Evolutionary conservation across 352 stramenopile genomes (phyloP).

Genomic region (Ophiocytium majus): DNA sequence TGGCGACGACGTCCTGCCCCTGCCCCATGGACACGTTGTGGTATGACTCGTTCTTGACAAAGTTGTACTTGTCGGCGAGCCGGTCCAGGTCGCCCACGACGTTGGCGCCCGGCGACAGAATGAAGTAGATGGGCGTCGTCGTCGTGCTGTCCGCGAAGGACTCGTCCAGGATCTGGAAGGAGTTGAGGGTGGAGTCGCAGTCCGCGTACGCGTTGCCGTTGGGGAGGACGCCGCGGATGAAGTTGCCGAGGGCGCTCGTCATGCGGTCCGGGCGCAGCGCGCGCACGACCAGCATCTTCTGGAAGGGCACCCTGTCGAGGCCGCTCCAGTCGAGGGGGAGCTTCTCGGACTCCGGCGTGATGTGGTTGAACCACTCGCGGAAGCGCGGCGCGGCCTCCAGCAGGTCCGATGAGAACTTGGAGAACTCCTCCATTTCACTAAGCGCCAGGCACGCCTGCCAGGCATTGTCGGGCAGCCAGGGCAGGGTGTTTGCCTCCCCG

Average conservation of each 20-base stretch:
- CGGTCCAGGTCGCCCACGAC: constrained; percentile 90
- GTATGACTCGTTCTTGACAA: constrained; percentile 91
- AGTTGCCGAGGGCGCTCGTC: constrained; percentile 87
- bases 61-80: constrained; percentile 87
- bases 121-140: constrained; percentile 93
- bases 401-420: constrained; percentile 91
- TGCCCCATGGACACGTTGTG: constrained; percentile 97
- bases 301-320: constrained; percentile 74
- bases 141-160: constrained; percentile 88
- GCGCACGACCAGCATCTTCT: constrained; percentile 92
- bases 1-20: constrained; percentile 87
- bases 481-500: constrained; percentile 64
- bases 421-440: constrained; percentile 88
- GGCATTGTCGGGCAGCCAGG: constrained; percentile 85
- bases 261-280: constrained; percentile 88
- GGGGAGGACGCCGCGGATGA: constrained; percentile 85
- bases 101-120: constrained; percentile 89
- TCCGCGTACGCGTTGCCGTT: constrained; percentile 89
- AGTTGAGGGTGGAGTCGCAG: constrained; percentile 91
- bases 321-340: constrained; percentile 86
- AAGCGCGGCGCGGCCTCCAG: constrained; percentile 90
- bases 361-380: constrained; percentile 96
- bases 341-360: constrained; percentile 91
- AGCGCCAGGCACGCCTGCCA: constrained; percentile 85
- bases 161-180: constrained; percentile 86